Evolutionary conservation across 495 filamentous ascomycete genomes (phyloP).

Genomic region (Opeltia flavorubescens): DNA sequence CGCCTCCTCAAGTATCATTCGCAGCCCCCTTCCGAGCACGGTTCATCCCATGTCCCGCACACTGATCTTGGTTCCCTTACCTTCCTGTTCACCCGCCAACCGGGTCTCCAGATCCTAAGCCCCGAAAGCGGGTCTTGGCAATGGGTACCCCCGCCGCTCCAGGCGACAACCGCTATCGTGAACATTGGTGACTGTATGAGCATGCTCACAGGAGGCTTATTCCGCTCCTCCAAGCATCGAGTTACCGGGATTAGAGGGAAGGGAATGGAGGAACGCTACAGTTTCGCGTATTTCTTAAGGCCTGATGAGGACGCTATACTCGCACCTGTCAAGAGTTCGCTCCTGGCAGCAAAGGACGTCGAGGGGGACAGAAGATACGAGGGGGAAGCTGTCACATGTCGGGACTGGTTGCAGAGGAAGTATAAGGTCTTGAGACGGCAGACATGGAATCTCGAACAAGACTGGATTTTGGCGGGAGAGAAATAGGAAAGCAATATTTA

Average conservation of each 20-base stretch:
- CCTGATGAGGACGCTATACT: conserved; percentile 1
- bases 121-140: conserved; percentile 33
- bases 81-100: conserved; percentile 39
- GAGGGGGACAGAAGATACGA: no score
- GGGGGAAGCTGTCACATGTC: no score
- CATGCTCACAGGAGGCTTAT: conserved; percentile 3
- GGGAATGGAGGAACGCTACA: conserved; percentile 1
- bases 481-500: no score
- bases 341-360: no score
- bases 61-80: conserved; percentile 46
- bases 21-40: conserved; percentile 9
- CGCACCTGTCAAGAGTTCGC: no score
- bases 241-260: neutral
- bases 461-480: no score
- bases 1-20: conserved; percentile 35
- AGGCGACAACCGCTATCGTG: conserved; percentile 34
- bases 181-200: conserved; percentile 36
- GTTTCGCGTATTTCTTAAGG: conserved; percentile 8
- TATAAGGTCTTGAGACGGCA: no score
- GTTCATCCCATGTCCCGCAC: conserved; percentile 33
- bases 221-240: conserved; percentile 3
- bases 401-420: no score
- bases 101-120: conserved; percentile 41
- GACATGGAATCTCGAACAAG: no score
- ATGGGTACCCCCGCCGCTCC: conserved; percentile 38